Percentiles rank a stretch among this genome's conserved stretches.
phyloP scores from a whole-genome alignment of 2,329 filamentous ascomycete species.

The Aspergillus sp. region DNA sequence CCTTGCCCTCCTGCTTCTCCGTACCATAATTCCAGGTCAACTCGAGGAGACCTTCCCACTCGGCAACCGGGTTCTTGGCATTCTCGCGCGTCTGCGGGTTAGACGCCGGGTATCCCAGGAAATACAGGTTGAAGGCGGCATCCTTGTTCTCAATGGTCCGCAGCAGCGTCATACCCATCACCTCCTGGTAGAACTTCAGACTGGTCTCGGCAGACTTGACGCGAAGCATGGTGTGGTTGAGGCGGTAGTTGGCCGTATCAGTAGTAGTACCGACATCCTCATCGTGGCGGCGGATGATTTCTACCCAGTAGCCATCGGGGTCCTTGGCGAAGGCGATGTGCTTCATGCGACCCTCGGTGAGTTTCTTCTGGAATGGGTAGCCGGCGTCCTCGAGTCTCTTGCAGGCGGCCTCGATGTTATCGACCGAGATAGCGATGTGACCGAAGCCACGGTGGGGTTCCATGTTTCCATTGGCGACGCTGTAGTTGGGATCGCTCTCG shows the following conservation, averaged over 20 bases:
- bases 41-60: conserved; percentile 81
- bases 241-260: conserved; percentile 69
- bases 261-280: conserved; percentile 70
- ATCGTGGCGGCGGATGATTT: conserved; percentile 64
- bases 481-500: conserved; percentile 77
- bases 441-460: conserved; percentile 82
- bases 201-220: conserved; percentile 78
- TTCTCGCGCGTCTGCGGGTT: conserved; percentile 52
- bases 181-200: conserved; percentile 77
- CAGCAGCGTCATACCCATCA: conserved; percentile 82
- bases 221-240: conserved; percentile 74
- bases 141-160: conserved; percentile 68
- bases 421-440: conserved; percentile 79
- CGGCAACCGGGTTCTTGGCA: conserved; percentile 57
- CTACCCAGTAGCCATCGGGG: conserved; percentile 75
- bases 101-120: conserved; percentile 72
- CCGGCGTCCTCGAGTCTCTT: conserved; percentile 84
- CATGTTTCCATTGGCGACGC: conserved; percentile 82
- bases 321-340: conserved; percentile 88
- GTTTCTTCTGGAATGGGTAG: conserved; percentile 92
- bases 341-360: conserved; percentile 82
- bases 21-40: conserved; percentile 76
- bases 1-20: conserved; percentile 74
- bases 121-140: conserved; percentile 84
- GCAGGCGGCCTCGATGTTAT: conserved; percentile 86